phyloP scores from a whole-genome alignment of 305 asterid genomes.

The Ilex paraguariensis region DNA sequence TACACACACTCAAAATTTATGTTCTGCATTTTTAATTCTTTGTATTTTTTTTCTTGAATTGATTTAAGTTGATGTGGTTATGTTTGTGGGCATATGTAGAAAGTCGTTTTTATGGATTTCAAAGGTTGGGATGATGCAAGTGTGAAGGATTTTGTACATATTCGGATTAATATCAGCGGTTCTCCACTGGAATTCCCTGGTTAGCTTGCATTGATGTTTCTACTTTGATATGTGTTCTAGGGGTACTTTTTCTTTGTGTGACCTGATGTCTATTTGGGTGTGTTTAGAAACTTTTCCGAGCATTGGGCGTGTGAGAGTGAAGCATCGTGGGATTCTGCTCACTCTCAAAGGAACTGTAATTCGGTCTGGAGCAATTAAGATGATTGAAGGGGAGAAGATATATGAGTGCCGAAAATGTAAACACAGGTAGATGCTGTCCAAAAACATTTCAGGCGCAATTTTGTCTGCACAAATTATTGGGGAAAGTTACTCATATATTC shows the following conservation, averaged over 20 bases:
- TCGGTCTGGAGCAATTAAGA: conserved; percentile 91
- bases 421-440: conserved; percentile 48
- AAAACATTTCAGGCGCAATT: neutral
- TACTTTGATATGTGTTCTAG: conserved; percentile 1
- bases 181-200: conserved; percentile 97
- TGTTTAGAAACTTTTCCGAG: conserved; percentile 84
- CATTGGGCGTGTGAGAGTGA: conserved; percentile 87
- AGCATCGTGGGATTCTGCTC: conserved; percentile 89
- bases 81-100: conserved; percentile 33
- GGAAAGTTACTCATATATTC: too few species aligned
- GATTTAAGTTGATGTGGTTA: neutral
- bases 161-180: conserved; percentile 71
- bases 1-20: neutral
- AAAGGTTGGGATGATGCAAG: conserved; percentile 50
- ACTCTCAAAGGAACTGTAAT: conserved; percentile 94
- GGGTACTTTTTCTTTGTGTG: conserved; percentile 2
- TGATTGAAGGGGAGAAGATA: conserved; percentile 92
- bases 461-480: too few species aligned
- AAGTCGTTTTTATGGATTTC: conserved; percentile 60
- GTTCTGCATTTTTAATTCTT: too few species aligned
- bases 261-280: conserved; percentile 7
- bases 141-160: conserved; percentile 63
- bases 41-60: too few species aligned
- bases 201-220: conserved; percentile 25
- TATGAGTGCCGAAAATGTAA: conserved; percentile 82